Base-by-base conservation (phyloP, 371 early-diverging fungal species). In the Apophysomyces trapeziformis region DNA sequence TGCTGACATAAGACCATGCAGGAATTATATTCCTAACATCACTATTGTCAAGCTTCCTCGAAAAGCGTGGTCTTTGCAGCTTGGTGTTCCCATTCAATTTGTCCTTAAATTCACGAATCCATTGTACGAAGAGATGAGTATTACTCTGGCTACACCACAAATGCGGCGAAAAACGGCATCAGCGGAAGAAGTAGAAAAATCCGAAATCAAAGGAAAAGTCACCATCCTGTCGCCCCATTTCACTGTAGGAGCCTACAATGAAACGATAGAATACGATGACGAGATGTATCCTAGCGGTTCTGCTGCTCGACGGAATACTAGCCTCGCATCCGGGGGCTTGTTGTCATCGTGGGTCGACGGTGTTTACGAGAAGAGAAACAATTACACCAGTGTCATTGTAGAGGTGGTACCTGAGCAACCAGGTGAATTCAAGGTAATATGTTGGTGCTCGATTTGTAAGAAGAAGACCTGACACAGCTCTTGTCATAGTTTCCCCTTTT, bases 91-190 rank as follows among this genome's bases (percentile, higher is more conserved):
- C 0, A 80, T 82, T n/a, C 85, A 86, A 18, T 70, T 94, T 32
- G 79, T 89, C 2, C 71, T 96, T n/a, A 86, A 90, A 41, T 93
- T 96, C 75, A 85, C 91, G 11, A 95, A 96, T 72, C 96, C 97
- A 12, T 77, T 90, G 7, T 90, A 93, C 39, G 87, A 89, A 36
- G 90, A 90, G 60, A 89, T 92, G 68, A 74, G 70, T 6, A 83
- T 95, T 18, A 70, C 84, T 1, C 67, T 95, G n/a, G 85, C 87
- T 7, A 82, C 86, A 5, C 79, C 85, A 41, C 81, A 76, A 62
- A 68, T 64, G 57, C 67, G 50, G 43, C 69, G 59, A 46, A 65
- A 69, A 57, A 26, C 57, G 54, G 50, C 64, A 62, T 71, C 45
- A 26, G 11, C 59, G 7, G 50, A 67, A 57, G 71, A 73, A 21